phyloP scores from a whole-genome alignment of 176 grass and related monocot species.

The Zea luxurians region DNA sequence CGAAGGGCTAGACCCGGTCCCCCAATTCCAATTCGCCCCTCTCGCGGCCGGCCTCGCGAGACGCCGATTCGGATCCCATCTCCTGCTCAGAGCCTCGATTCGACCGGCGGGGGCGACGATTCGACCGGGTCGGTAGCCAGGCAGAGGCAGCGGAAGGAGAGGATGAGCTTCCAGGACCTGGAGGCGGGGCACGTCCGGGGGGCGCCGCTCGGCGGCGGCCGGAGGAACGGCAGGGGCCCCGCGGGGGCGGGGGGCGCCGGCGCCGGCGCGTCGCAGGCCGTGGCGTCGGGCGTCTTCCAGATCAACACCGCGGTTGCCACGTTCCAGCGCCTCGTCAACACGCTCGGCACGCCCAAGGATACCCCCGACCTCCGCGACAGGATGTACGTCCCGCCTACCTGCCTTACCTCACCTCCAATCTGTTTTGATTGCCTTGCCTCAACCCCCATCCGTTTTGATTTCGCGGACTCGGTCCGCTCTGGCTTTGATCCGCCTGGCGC shows the following conservation, averaged over 20 bases:
- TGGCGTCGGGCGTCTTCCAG: slow-evolving; percentile 82
- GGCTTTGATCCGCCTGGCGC: background rate
- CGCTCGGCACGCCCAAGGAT: slow-evolving; percentile 95
- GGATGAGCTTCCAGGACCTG: slow-evolving; percentile 98
- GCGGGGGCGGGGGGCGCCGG: slow-evolving; percentile 22
- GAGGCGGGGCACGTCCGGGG: slow-evolving; percentile 63
- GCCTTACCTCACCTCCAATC: no score
- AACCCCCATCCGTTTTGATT: background rate
- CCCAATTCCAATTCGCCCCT: slow-evolving; percentile 3
- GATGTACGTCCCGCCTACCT: slow-evolving; percentile 50
- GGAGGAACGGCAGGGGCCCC: slow-evolving; percentile 33
- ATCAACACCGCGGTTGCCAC: slow-evolving; percentile 84
- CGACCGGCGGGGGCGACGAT: background rate
- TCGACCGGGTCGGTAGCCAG: background rate
- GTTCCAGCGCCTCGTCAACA: slow-evolving; percentile 94
- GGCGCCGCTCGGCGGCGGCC: slow-evolving; percentile 24
- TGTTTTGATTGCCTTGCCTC: no score
- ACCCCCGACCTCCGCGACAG: slow-evolving; percentile 87
- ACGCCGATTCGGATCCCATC: background rate
- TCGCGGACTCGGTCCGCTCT: background rate
- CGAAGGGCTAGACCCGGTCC: background rate
- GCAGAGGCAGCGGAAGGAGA: background rate
- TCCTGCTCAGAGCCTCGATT: background rate
- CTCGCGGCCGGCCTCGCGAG: background rate
- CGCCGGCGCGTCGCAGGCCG: slow-evolving; percentile 64